Base-by-base conservation (phyloP, 257 asterid genomes). In the Solanum arcanum region DNA sequence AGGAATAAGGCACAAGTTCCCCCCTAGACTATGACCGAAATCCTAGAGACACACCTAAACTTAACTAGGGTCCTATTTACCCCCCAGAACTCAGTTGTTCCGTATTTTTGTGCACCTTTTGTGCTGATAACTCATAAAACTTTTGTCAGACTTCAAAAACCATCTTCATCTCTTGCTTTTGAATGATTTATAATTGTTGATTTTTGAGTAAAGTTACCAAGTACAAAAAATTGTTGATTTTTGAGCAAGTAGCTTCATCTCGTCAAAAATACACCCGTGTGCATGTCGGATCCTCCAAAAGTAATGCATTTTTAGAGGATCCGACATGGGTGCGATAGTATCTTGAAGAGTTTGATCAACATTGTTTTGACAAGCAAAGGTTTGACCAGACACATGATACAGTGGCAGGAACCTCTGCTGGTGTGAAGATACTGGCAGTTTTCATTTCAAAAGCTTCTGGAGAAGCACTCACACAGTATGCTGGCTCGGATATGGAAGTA, bases 371-470 rank as follows among this genome's bases (percentile, higher is more conserved):
- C 84, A 47, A 81, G 4, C 85, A 49, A 49, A 18, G 69, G 46
- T 81, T 49, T 81, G 31, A 81, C 69, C 85, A 49, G 69, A 81
- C 69, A 29, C 68, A 29, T 31, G 66, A 29, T 87, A 90, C 94
- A 96, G 99, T 96, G 99, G 93, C 96, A 86, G 99, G 98, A 83
- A 85, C 87, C 88, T 90, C 96, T 16, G 89, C 91, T 80, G 95
- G 94, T 83, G 89, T 96, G 85, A 90, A 87, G 86, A 93, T 96
- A 90, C 90, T 87, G n/a, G 96, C 99, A 4, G 92, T 95, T 81
- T 96, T 96, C 86, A 94, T 96, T 86, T 91, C 97, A 25, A 94
- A 88, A 91, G 87, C 87, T 37, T 87, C 95, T 29, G 98, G 98
- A 2, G 94, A 92, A 85, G 88, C 89, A 42, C 91, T 96, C 69